Evolutionary conservation across 768 basidiomycete species (phyloP), one percentile per base, ranked within the genome.

Genomic region (Sutorius australiensis): DNA sequence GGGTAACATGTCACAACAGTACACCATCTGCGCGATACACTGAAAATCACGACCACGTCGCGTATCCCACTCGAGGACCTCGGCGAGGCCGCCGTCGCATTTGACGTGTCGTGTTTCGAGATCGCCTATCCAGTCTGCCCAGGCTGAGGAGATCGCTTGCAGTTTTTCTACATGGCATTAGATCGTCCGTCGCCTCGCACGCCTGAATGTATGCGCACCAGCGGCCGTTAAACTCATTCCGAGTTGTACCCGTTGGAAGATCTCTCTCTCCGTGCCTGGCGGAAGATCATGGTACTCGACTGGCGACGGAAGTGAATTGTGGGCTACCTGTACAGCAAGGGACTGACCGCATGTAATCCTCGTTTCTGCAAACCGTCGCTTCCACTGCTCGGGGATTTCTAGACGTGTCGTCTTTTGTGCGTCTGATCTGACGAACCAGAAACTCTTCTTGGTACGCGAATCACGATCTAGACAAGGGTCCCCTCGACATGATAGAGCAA

Each of bases 221-320:
- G 89, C 86, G 19, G 83, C 78, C 8, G 86, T 85, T 43, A 93
- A 73, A 14, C 81, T 73, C 72, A 89, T 82, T 49, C 90, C 90
- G 37, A 92, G 67, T 59, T 93, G 91, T 14, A 93, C 90, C 27
- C 91, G 76, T 59, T 89, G 86, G 62, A 89, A 90, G 19, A 92
- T 84, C 48, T 92, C 90, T 45, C 89, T 80, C 66, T 92, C 89
- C 5, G 75, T 71, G 6, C 75, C 73, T 12, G 79, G 74, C 2
- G 75, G 66, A 1, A 92, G 70, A 28, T 73, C 65, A 33, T 73
- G 67, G 59, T 92, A 92, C 67, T 90, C 87, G 44, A 89, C 89
- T 91, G 49, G 19, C 11, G 8, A 41, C 2, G 30, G 10, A 30
- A 9, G 30, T 60, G 34, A 50, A 38, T 16, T 24, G 37, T 16